These are phyloP conservation scores for Neurospora sp. DNA, from an alignment of 495 filamentous ascomycete species.

Conservation along the genomic window DNA sequence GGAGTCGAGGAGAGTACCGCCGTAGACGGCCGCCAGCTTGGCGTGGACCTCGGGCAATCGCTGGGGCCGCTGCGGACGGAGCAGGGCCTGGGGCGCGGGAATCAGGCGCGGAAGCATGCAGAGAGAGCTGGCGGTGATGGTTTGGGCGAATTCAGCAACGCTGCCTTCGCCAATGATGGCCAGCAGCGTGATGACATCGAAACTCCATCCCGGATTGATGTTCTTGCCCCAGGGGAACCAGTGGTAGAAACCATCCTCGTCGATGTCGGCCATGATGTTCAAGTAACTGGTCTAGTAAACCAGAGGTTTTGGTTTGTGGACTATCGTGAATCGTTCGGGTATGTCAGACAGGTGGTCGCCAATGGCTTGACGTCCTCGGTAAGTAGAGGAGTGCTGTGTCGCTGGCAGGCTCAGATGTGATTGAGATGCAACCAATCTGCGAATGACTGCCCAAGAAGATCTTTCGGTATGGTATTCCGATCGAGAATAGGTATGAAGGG, in stretches of 20 bases:
- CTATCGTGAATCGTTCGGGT: neutral
- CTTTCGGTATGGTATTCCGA: neutral
- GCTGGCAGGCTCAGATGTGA: neutral
- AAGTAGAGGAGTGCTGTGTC: neutral
- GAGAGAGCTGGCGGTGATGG: slow-evolving; percentile 44
- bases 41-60: slow-evolving; percentile 45
- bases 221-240: slow-evolving; percentile 31
- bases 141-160: slow-evolving; percentile 46
- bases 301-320: neutral
- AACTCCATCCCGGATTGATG: slow-evolving; percentile 36
- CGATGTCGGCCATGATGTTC: slow-evolving; percentile 13
- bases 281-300: neutral
- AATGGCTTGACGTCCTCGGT: neutral
- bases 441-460: neutral
- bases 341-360: neutral
- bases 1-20: slow-evolving; percentile 40
- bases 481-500: neutral
- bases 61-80: slow-evolving; percentile 46
- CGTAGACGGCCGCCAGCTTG: slow-evolving; percentile 47
- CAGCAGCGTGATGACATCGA: slow-evolving; percentile 54
- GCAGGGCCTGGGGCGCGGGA: slow-evolving; percentile 55
- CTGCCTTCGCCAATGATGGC: slow-evolving; percentile 53
- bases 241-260: neutral
- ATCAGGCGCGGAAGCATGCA: slow-evolving; percentile 54
- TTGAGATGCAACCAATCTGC: neutral